These are phyloP conservation scores for Halenospora varia DNA, from an alignment of 495 filamentous ascomycete species.

Conservation along the genomic window DNA sequence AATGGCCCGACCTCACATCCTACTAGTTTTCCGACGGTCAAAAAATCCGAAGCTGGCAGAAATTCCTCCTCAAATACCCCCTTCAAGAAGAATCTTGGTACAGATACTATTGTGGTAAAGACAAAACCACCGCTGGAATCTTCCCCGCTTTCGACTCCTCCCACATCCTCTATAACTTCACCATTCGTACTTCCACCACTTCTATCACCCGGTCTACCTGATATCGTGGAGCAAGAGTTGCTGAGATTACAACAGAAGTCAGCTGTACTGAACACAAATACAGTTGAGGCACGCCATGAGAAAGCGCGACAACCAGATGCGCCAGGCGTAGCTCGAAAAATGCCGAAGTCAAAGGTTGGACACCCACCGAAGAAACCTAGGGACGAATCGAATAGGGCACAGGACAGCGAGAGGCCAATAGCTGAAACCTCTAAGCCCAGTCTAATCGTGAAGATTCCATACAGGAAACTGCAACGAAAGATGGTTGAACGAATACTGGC, in stretches of 20 bases:
- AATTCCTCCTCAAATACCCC: constrained; percentile 8
- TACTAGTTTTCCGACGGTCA: neutral
- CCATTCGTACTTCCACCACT: constrained; percentile 19
- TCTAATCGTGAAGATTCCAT: constrained; percentile 21
- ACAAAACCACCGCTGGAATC: neutral
- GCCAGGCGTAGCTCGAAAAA: constrained; percentile 25
- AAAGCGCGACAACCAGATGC: constrained; percentile 20
- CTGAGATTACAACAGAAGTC: constrained; percentile 19
- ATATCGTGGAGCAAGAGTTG: constrained; percentile 20
- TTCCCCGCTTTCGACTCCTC: constrained; percentile 6
- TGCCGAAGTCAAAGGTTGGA: constrained; percentile 14
- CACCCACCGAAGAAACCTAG: constrained; percentile 21
- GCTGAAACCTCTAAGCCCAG: neutral
- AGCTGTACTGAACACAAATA: constrained; percentile 15
- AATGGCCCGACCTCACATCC: neutral
- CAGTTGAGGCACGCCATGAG: constrained; percentile 20
- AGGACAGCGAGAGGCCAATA: neutral
- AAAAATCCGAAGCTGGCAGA: constrained; percentile 1
- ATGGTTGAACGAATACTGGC: constrained; percentile 15
- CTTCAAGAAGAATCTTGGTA: neutral
- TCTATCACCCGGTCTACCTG: constrained; percentile 23
- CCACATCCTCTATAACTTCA: constrained; percentile 5
- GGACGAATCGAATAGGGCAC: constrained; percentile 8
- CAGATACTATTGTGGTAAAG: constrained; percentile 21
- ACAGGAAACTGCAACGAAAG: constrained; percentile 17